phyloP scores from a whole-genome alignment of 257 asterid genomes.

The Fraxinus quadrangulata region DNA sequence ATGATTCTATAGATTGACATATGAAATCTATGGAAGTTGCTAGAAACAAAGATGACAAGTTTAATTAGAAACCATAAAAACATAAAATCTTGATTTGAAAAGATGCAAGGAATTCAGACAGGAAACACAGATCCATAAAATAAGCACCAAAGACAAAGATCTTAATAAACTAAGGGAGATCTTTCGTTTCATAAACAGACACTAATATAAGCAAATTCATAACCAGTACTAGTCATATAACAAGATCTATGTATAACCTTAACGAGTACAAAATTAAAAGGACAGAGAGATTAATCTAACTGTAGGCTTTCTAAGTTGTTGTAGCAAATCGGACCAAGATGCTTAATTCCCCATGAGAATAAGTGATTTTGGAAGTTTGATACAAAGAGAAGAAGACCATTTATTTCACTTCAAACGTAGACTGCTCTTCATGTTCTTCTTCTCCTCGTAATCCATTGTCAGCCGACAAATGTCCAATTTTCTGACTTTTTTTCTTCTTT shows the following conservation, averaged over 20 bases:
- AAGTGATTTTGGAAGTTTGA: neutral
- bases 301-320: neutral
- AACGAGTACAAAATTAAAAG: slow-evolving; percentile 1
- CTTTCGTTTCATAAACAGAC: too few relatives aligned
- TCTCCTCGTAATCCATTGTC: neutral
- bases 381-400: slow-evolving; percentile 22
- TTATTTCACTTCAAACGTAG: neutral
- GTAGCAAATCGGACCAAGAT: slow-evolving; percentile 39
- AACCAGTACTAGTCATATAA: neutral
- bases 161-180: too few relatives aligned
- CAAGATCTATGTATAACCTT: neutral
- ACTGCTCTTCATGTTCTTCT: neutral
- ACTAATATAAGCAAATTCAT: too few relatives aligned
- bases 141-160: neutral
- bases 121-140: neutral
- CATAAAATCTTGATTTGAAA: too few relatives aligned
- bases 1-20: too few relatives aligned
- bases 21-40: too few relatives aligned
- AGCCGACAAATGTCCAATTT: neutral
- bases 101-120: neutral
- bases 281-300: neutral
- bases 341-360: slow-evolving; percentile 41
- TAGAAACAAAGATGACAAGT: neutral
- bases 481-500: too few relatives aligned
- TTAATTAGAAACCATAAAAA: neutral